phyloP scores from a whole-genome alignment of 371 early-diverging fungal genomes.

The Mucor indicus region DNA sequence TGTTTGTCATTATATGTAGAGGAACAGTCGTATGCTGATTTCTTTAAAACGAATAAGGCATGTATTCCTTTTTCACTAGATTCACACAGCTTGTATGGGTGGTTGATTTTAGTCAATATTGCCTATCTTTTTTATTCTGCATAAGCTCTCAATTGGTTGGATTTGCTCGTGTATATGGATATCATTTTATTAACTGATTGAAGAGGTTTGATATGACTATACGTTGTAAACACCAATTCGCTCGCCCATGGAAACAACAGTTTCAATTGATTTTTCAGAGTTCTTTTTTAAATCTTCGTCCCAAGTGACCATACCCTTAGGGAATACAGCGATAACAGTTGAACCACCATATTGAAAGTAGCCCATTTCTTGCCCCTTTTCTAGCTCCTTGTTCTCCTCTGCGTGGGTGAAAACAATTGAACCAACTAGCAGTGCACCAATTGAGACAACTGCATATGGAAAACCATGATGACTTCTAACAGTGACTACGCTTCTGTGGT shows the following conservation, averaged over 20 bases:
- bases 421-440: conserved; percentile 50
- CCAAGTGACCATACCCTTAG: conserved; percentile 51
- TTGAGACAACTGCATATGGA: conserved; percentile 36
- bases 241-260: conserved; percentile 44
- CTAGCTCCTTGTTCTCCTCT: conserved; percentile 22
- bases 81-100: too few species aligned
- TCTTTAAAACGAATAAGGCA: too few species aligned
- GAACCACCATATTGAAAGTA: conserved; percentile 67
- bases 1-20: too few species aligned
- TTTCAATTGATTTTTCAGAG: conserved; percentile 54
- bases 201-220: too few species aligned
- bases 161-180: too few species aligned
- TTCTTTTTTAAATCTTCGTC: conserved; percentile 59
- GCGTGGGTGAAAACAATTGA: conserved; percentile 46
- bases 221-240: conserved; percentile 32
- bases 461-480: conserved; percentile 17
- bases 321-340: conserved; percentile 63
- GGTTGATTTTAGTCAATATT: too few species aligned
- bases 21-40: too few species aligned
- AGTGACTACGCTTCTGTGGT: conserved; percentile 36
- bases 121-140: too few species aligned
- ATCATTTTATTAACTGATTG: too few species aligned
- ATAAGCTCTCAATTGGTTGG: too few species aligned
- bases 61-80: too few species aligned
- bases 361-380: conserved; percentile 67